Evolutionary conservation across 1,284 basidiomycete genomes (phyloP), one percentile per base, ranked within the genome.

Genomic region (Austroboletus niveus): DNA sequence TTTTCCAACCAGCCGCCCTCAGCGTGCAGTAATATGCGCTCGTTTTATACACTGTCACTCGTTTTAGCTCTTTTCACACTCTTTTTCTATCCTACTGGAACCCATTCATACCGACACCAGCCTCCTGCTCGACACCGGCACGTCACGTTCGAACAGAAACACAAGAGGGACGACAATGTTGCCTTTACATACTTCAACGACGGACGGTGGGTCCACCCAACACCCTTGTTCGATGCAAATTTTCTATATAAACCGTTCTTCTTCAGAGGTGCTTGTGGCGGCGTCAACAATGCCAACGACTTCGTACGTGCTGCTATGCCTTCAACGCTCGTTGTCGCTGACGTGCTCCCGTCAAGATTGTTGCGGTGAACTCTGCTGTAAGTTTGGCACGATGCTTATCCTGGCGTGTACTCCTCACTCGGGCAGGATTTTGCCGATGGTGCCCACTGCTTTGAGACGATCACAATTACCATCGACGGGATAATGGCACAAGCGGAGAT

Each of bases 401-500:
- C 39, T 47, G 11, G 17, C 42, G 31, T 20, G 45, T 39, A 24
- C 11, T 55, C 10, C 52, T 55, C 42, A 57, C 32, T 35, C 27
- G 8, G 42, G 29, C 46, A 76, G 69, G 64, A 76, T 63, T 78
- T 64, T 56, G 63, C 60, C 47, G 61, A 58, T 32, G 77, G 75
- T 35, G 59, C 71, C 11, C 68, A 79, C 56, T 87, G 85, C 63
- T 77, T 75, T 59, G 67, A 80, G 58, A 69, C 60, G 48, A 75
- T 87, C 57, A 79, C 79, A 41, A 81, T 87, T 56, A 71, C 70
- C 12, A 73, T 79, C 67, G 65, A 75, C 47, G 84, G 82, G 41
- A 81, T 79, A 69, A 73, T 76, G 1, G 64, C 74, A 8, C 68
- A 70, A 40, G 85, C 84, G 2, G 72, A 73, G 42, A 76, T 88